Percentiles rank a stretch among this genome's conserved stretches.
Evolutionary conservation across 352 stramenopile genomes (phyloP).

Genomic region (Pythium sukuiense): DNA sequence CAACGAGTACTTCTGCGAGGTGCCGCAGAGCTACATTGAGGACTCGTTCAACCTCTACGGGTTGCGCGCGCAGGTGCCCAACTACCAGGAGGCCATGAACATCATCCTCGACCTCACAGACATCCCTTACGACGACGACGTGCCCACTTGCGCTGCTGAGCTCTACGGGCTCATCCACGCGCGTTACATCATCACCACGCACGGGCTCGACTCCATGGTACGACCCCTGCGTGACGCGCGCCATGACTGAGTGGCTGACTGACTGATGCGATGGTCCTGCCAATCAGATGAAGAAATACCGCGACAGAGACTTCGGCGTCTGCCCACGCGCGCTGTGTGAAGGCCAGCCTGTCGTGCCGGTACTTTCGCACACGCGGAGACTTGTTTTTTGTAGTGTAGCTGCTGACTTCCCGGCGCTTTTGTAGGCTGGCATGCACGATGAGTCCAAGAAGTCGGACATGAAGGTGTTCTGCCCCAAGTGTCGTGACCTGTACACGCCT

Average conservation of each 20-base stretch:
- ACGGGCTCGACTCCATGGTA: slow-evolving; percentile 88
- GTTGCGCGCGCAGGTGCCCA: slow-evolving; percentile 84
- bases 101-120: slow-evolving; percentile 92
- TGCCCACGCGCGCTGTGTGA: slow-evolving; percentile 85
- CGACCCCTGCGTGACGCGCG: slow-evolving; percentile 1
- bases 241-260: neutral
- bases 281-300: slow-evolving; percentile 86
- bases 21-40: slow-evolving; percentile 92
- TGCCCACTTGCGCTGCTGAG: slow-evolving; percentile 84
- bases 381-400: neutral
- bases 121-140: slow-evolving; percentile 88
- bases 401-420: neutral
- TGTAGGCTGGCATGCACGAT: slow-evolving; percentile 79
- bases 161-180: slow-evolving; percentile 90
- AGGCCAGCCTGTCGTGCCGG: slow-evolving; percentile 79
- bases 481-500: slow-evolving; percentile 85
- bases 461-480: slow-evolving; percentile 91
- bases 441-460: slow-evolving; percentile 90
- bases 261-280: slow-evolving; percentile 1
- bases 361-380: slow-evolving; percentile 26
- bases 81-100: slow-evolving; percentile 91
- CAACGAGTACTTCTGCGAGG: slow-evolving; percentile 92
- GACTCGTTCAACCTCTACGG: slow-evolving; percentile 94
- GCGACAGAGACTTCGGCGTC: slow-evolving; percentile 85
- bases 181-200: slow-evolving; percentile 89